A percentile compares a stretch with the other conserved stretches of the same genome.
phyloP scores from a whole-genome alignment of 768 basidiomycete species.

The Mycena rebaudengoi region DNA sequence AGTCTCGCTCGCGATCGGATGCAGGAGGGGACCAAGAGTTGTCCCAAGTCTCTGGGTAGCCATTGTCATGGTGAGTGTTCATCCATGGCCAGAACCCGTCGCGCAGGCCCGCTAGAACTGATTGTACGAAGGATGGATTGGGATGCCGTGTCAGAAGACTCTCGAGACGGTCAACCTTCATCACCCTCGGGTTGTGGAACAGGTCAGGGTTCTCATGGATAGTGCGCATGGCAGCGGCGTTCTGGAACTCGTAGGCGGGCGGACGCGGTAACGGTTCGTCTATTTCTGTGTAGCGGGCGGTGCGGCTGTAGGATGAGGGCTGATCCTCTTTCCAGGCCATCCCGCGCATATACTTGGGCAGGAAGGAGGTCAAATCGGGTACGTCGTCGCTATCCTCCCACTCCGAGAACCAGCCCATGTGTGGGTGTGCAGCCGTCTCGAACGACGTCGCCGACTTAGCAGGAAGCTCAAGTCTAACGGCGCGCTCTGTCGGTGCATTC shows the following conservation, averaged over 20 bases:
- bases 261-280: not conserved
- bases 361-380: not conserved
- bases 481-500: no score
- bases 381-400: not conserved
- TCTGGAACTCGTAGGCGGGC: not conserved
- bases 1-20: no score
- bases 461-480: no score
- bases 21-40: no score
- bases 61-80: not conserved
- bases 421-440: no score
- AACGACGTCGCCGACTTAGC: no score
- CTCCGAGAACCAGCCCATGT: no score
- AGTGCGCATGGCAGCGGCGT: no score
- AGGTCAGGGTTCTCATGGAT: conserved; percentile 1
- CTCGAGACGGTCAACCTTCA: not conserved
- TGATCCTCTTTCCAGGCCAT: not conserved
- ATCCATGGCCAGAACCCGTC: not conserved
- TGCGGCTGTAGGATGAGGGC: not conserved
- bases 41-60: no score
- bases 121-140: not conserved
- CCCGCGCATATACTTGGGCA: not conserved
- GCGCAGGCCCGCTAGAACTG: not conserved
- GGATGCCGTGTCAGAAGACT: no score
- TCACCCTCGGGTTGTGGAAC: not conserved
- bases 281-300: not conserved